Percentiles rank a stretch among this genome's conserved stretches.
These are phyloP conservation scores for Lactarius akahatsu DNA, from an alignment of 768 basidiomycete species.

Conservation along the genomic window DNA sequence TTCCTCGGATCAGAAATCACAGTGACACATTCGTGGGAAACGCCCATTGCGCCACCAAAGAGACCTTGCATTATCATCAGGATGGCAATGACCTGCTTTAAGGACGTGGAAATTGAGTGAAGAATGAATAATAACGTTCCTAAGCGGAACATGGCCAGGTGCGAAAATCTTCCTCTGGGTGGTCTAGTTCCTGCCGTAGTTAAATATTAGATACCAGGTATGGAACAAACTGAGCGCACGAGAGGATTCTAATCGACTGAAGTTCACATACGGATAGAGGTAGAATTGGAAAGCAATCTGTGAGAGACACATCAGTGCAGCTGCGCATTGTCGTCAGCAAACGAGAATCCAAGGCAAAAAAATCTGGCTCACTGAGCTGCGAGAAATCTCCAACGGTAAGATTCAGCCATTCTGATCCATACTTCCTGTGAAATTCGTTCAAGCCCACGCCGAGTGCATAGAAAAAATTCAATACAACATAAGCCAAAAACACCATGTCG, in stretches of 20 bases:
- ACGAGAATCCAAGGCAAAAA: conserved; percentile 4
- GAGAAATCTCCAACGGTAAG: conserved; percentile 91
- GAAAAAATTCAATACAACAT: conserved; percentile 58
- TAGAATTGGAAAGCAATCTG: conserved; percentile 92
- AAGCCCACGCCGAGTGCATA: conserved; percentile 8
- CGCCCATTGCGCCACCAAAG: too few relatives aligned
- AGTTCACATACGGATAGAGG: conserved; percentile 72
- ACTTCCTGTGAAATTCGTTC: conserved; percentile 51
- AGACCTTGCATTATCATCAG: too few relatives aligned
- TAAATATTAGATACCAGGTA: not conserved
- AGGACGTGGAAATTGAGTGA: too few relatives aligned
- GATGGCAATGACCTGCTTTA: too few relatives aligned
- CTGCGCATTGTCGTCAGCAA: conserved; percentile 42
- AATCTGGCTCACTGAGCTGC: conserved; percentile 65
- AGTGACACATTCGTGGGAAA: too few relatives aligned
- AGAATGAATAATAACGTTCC: conserved; percentile 83
- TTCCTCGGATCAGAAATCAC: too few relatives aligned
- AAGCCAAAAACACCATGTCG: conserved; percentile 89
- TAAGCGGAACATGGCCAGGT: conserved; percentile 86
- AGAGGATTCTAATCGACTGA: not conserved
- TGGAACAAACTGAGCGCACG: too few relatives aligned
- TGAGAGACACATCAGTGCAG: conserved; percentile 90
- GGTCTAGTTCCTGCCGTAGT: conserved; percentile 41
- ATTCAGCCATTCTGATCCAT: conserved; percentile 84
- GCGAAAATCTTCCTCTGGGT: conserved; percentile 79